Conservation (phyloP, 106 monocot species). For the Allium fistulosum region DNA sequence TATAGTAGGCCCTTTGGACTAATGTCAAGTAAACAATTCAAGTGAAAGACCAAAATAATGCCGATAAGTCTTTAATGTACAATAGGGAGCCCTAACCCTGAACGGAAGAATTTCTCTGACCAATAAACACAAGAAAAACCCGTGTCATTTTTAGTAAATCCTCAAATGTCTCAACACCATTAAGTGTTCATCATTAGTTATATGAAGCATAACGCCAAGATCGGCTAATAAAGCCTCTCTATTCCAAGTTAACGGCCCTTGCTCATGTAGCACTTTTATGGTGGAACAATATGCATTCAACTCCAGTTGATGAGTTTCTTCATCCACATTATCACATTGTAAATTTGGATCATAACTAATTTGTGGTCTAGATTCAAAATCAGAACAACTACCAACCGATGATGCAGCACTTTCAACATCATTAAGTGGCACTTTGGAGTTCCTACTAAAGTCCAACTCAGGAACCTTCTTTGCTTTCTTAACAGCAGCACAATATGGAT, state of each 20-base stretch:
- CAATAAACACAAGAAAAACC: neutral
- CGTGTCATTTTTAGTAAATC: slow-evolving; percentile 1
- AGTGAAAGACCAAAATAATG: no score
- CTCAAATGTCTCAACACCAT: slow-evolving; percentile 37
- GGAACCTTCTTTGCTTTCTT: slow-evolving; percentile 32
- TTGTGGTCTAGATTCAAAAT: no score
- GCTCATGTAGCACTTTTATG: slow-evolving; percentile 44
- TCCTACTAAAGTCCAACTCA: slow-evolving; percentile 8
- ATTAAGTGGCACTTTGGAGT: no score
- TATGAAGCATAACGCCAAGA: slow-evolving; percentile 48
- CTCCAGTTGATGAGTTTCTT: slow-evolving; percentile 36
- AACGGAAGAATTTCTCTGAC: no score
- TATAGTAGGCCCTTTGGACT: no score
- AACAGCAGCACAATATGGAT: slow-evolving; percentile 25
- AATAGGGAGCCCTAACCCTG: no score
- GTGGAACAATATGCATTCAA: slow-evolving; percentile 41
- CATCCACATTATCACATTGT: slow-evolving; percentile 1
- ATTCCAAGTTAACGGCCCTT: slow-evolving; percentile 67
- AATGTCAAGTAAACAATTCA: no score
- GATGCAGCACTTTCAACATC: no score
- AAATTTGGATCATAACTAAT: no score
- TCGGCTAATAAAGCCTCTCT: slow-evolving; percentile 54
- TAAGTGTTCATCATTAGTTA: slow-evolving; percentile 73
- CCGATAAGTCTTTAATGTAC: no score
- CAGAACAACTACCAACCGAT: no score